Evolutionary conservation across 2,329 filamentous ascomycete species (phyloP), one percentile per base, ranked within the genome.

Genomic region (Neobulgaria alba): DNA sequence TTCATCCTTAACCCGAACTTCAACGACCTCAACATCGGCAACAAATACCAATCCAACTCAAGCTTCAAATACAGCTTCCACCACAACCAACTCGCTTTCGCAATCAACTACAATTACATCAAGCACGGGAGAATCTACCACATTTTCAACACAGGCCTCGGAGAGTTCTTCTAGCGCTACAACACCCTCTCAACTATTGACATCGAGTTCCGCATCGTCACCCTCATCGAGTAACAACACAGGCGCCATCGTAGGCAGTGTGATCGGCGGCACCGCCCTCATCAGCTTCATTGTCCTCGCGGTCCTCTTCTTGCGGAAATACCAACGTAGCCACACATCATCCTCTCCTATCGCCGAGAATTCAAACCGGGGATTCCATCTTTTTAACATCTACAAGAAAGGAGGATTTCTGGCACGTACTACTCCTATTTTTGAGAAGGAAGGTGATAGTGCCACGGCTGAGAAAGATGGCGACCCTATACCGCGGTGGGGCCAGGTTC

Each of bases 191-290:
- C 50, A 50, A 37, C 14, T 17, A 14, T 7, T 43, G 31, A 44
- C 42, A 26, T 31, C 42, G 20, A 35, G 20, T 23, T 18, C 38
- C 12, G 26, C 20, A 12, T 32, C 42, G 5, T 19, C 29, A 23
- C 8, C 38, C 5, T 15, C 33, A 15, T 16, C 19, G 14, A 36
- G 39, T 17, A 59, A 52, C 37, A 58, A 59, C 35, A 57, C 45
- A 1, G 57, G 56, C 4, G 52, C 54, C 19, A 63, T 64, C 26
- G 46, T 63, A 9, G 61, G 61, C 4, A 63, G 60, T 4, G 54
- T 59, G 2, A 41, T 65, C 10, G 61, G 60, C 5, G 59, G 61
- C 1, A 40, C 64, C 2, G 60, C 55, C 2, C 49, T 65, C 2
- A 12, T 66, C 2, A 62, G 62, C 42, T 50, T 54, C 14, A 43